These are phyloP conservation scores for Thozetella sp. DNA, from an alignment of 495 filamentous ascomycete genomes.

Conservation along the genomic window DNA sequence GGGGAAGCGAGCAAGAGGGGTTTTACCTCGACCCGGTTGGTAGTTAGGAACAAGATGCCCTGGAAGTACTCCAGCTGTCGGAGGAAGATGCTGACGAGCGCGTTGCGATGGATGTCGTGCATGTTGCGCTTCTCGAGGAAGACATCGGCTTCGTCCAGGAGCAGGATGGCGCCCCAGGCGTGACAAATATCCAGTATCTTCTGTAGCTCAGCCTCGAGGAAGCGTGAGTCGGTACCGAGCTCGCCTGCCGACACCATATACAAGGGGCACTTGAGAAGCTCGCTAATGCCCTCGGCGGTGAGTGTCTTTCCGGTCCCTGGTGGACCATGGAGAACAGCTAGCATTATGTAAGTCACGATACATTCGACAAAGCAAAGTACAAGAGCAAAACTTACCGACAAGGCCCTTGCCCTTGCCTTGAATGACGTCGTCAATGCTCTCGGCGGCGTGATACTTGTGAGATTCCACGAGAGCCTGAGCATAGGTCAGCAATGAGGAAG, in stretches of 20 bases:
- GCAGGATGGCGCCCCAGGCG: constrained; percentile 80
- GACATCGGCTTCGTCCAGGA: constrained; percentile 80
- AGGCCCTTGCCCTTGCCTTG: constrained; percentile 74
- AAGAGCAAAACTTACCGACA: constrained; percentile 34
- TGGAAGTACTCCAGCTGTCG: constrained; percentile 73
- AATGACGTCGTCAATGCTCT: constrained; percentile 84
- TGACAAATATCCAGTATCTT: constrained; percentile 88
- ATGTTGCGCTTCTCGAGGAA: constrained; percentile 76
- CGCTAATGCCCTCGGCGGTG: constrained; percentile 85
- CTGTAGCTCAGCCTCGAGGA: constrained; percentile 76
- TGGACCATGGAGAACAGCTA: constrained; percentile 74
- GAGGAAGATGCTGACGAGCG: constrained; percentile 74
- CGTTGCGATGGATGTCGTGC: constrained; percentile 75
- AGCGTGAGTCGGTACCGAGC: constrained; percentile 77
- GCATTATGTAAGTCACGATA: constrained; percentile 12
- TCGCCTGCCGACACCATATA: constrained; percentile 87
- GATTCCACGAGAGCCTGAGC: constrained; percentile 68
- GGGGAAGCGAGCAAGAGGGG: not conserved
- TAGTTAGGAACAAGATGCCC: constrained; percentile 79
- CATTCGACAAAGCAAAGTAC: not conserved
- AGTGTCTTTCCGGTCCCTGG: constrained; percentile 89
- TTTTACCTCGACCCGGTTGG: constrained; percentile 69
- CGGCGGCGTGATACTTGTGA: constrained; percentile 74
- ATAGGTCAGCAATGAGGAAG: constrained; percentile 7
- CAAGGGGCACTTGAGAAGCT: constrained; percentile 78